Evolutionary conservation across 225 moss, liverwort and hornwort genomes (phyloP).

Genomic region (Bryum argenteum): DNA sequence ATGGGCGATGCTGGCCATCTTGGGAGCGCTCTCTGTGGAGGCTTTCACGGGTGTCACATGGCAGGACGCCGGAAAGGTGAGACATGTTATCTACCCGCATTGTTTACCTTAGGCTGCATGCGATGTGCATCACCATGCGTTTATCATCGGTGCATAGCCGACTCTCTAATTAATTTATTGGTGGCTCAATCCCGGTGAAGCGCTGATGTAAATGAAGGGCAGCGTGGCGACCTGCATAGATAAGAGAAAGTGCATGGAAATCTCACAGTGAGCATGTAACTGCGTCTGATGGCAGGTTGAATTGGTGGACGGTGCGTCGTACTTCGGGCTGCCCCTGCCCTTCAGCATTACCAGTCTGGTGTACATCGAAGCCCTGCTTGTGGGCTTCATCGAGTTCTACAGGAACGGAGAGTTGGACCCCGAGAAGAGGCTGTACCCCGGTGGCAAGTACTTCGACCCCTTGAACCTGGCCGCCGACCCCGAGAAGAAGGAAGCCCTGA

Average conservation of each 20-base stretch:
- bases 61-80: conserved; percentile 98
- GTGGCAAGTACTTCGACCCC: conserved; percentile 89
- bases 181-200: no score
- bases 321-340: conserved; percentile 83
- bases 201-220: no score
- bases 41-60: conserved; percentile 91
- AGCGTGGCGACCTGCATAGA: no score
- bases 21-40: conserved; percentile 91
- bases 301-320: conserved; percentile 70
- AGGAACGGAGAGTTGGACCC: conserved; percentile 90
- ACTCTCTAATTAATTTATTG: no score
- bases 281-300: conserved; percentile 21
- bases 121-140: neutral
- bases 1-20: conserved; percentile 95
- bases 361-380: conserved; percentile 76
- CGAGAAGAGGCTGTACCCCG: conserved; percentile 72
- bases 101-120: neutral
- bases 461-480: conserved; percentile 76
- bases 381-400: conserved; percentile 92
- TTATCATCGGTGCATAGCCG: no score
- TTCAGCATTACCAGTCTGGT: conserved; percentile 83
- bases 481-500: conserved; percentile 79
- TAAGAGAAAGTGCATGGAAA: neutral
- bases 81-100: neutral
- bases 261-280: neutral